Evolutionary conservation across 768 basidiomycete species (phyloP).

Genomic region (Fistulinella prunicolor): DNA sequence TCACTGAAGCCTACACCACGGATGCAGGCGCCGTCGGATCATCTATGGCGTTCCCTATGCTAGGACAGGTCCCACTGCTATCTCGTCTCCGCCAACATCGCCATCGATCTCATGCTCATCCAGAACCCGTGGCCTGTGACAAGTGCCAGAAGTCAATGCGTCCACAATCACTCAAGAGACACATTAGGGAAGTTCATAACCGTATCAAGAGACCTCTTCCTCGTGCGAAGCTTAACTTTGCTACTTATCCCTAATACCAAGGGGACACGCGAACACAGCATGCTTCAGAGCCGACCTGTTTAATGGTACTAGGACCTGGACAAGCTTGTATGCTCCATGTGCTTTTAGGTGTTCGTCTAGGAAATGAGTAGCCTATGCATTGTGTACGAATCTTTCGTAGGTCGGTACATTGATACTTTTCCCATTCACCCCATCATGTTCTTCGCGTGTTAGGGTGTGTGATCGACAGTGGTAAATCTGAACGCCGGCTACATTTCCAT

Average conservation of each 20-base stretch:
- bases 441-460: not conserved
- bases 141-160: constrained; percentile 16
- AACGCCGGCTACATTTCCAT: too few species aligned
- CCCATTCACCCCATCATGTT: constrained; percentile 1
- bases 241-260: not conserved
- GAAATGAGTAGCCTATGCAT: too few species aligned
- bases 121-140: not conserved
- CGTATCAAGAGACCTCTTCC: constrained; percentile 14
- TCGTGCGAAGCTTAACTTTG: not conserved
- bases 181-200: constrained; percentile 19
- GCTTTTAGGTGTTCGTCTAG: not conserved
- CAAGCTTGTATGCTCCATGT: not conserved
- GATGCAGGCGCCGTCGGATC: not conserved
- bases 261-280: constrained; percentile 7
- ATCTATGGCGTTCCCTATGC: constrained; percentile 4
- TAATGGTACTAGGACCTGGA: too few species aligned
- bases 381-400: too few species aligned
- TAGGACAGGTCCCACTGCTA: constrained; percentile 1
- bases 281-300: not conserved
- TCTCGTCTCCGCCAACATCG: not conserved
- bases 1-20: not conserved
- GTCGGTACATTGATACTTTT: too few species aligned
- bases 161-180: constrained; percentile 16
- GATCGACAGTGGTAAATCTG: constrained; percentile 4
- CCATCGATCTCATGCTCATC: not conserved